A percentile compares a stretch with the other conserved stretches of the same genome.
phyloP scores from a whole-genome alignment of 257 asterid species.

The Plectranthus barbatus region DNA sequence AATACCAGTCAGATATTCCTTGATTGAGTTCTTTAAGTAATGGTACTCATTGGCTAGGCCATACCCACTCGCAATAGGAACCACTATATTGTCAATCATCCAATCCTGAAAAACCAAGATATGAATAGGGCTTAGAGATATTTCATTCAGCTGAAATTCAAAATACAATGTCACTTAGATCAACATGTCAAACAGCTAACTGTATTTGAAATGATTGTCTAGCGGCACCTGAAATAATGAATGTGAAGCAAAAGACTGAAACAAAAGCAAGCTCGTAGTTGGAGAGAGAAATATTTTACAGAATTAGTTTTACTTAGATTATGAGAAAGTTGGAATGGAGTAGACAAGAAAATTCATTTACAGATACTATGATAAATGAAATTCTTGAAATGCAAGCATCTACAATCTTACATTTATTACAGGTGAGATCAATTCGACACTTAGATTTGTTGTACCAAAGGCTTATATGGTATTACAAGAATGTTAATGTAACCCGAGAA shows the following conservation, averaged over 20 bases:
- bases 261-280: no score
- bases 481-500: not conserved
- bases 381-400: not conserved
- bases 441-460: not conserved
- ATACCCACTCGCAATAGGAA: conserved; percentile 66
- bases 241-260: no score
- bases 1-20: conserved; percentile 62
- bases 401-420: not conserved
- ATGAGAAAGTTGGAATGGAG: not conserved
- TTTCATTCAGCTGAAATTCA: no score
- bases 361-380: not conserved
- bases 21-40: conserved; percentile 76
- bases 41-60: conserved; percentile 67
- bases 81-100: conserved; percentile 65
- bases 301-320: no score
- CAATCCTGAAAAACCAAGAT: conserved; percentile 42
- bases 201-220: no score
- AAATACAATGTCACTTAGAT: no score
- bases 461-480: not conserved
- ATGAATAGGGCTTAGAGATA: not conserved
- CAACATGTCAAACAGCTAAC: no score
- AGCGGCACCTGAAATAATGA: no score
- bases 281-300: no score
- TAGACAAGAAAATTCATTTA: not conserved
- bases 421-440: not conserved